Percentiles rank a stretch among this genome's conserved stretches.
These are phyloP conservation scores for Stagonosporopsis rhizophila DNA, from an alignment of 2,329 filamentous ascomycete genomes.

Conservation along the genomic window DNA sequence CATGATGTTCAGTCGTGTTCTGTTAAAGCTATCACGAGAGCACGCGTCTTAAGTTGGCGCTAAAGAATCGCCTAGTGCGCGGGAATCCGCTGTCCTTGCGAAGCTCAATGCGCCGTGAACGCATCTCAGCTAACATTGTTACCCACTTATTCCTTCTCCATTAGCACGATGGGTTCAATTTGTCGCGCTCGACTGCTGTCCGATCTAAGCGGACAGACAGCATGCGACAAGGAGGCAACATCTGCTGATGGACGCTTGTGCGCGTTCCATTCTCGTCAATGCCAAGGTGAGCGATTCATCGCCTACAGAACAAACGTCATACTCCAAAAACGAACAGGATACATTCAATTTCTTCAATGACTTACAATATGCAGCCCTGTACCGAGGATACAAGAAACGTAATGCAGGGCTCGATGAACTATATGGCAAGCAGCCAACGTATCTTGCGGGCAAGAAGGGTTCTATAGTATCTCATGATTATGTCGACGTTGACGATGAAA, in stretches of 20 bases:
- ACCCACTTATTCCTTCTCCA: neutral
- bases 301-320: neutral
- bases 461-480: conserved; percentile 53
- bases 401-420: conserved; percentile 55
- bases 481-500: conserved; percentile 48
- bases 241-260: conserved; percentile 34
- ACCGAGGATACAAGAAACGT: conserved; percentile 59
- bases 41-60: conserved; percentile 12
- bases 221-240: conserved; percentile 31
- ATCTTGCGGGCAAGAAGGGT: conserved; percentile 44
- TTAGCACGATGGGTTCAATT: conserved; percentile 15
- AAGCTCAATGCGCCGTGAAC: neutral
- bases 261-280: conserved; percentile 35
- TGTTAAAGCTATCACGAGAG: conserved; percentile 10
- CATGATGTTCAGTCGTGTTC: neutral
- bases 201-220: conserved; percentile 31
- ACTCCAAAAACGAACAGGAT: no score
- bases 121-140: no score
- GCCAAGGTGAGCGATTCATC: conserved; percentile 26
- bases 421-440: conserved; percentile 45
- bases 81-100: neutral
- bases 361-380: conserved; percentile 41
- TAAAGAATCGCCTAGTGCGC: conserved; percentile 9
- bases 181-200: conserved; percentile 34
- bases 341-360: no score